Evolutionary conservation across 768 basidiomycete genomes (phyloP).

Genomic region (Phylloporus sp.): DNA sequence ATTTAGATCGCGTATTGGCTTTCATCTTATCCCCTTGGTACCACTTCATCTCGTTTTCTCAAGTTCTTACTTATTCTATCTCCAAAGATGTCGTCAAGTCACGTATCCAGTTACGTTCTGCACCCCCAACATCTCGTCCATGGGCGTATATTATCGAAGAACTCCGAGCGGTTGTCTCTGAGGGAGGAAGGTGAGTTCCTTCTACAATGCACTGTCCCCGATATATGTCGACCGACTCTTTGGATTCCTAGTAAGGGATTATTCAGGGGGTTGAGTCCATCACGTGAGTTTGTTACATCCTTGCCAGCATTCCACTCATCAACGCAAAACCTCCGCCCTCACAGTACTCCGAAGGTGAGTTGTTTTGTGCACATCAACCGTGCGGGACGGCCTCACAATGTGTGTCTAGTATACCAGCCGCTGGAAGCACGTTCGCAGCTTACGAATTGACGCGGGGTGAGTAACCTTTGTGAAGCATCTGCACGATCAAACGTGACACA

Average conservation of each 20-base stretch:
- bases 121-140: constrained; percentile 70
- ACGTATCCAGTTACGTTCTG: constrained; percentile 73
- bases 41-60: constrained; percentile 1
- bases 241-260: constrained; percentile 44
- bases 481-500: background rate
- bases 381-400: background rate
- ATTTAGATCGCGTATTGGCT: constrained; percentile 63
- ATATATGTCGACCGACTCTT: background rate
- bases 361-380: background rate
- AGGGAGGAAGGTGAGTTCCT: constrained; percentile 65
- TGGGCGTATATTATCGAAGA: constrained; percentile 75
- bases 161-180: constrained; percentile 58
- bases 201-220: background rate
- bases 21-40: constrained; percentile 84
- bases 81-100: constrained; percentile 84
- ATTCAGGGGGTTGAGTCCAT: constrained; percentile 73
- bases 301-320: background rate
- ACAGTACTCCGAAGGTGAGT: constrained; percentile 61
- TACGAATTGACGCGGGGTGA: constrained; percentile 79
- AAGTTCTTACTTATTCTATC: background rate
- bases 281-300: constrained; percentile 44
- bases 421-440: constrained; percentile 85
- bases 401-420: constrained; percentile 74
- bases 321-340: background rate
- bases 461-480: constrained; percentile 10